Conservation (phyloP, 78 protist species). For the Dictyostelium firmibasis region DNA sequence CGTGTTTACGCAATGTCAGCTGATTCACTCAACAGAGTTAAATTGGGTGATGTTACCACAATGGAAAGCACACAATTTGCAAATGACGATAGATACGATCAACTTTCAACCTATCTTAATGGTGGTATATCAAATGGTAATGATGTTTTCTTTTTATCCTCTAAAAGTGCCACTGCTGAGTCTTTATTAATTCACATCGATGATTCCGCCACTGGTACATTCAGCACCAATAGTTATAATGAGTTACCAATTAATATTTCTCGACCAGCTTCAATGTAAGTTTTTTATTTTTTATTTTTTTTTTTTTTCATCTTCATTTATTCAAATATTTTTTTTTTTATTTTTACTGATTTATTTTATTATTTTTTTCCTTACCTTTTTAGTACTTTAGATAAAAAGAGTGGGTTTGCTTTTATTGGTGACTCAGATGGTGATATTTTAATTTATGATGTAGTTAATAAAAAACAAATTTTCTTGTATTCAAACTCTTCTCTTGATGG, state of each 20-base stretch:
- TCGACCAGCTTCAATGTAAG: slow-evolving; percentile 5
- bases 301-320: neutral
- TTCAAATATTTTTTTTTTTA: neutral
- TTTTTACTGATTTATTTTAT: neutral
- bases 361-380: neutral
- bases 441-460: neutral
- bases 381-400: neutral
- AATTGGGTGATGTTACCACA: neutral
- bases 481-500: neutral
- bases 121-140: neutral
- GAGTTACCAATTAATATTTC: neutral
- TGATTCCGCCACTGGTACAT: neutral
- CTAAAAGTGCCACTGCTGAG: neutral
- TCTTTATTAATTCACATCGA: neutral
- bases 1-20: neutral
- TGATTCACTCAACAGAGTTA: neutral
- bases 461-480: neutral
- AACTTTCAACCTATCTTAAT: neutral
- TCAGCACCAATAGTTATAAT: neutral
- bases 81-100: neutral
- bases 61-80: neutral
- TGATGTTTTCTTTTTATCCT: neutral
- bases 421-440: neutral
- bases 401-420: slow-evolving; percentile 33
- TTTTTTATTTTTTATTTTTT: neutral